Evolutionary conservation across 768 basidiomycete genomes (phyloP), one percentile per base, ranked within the genome.

Genomic region (Tubosaeta brunneosetosa): DNA sequence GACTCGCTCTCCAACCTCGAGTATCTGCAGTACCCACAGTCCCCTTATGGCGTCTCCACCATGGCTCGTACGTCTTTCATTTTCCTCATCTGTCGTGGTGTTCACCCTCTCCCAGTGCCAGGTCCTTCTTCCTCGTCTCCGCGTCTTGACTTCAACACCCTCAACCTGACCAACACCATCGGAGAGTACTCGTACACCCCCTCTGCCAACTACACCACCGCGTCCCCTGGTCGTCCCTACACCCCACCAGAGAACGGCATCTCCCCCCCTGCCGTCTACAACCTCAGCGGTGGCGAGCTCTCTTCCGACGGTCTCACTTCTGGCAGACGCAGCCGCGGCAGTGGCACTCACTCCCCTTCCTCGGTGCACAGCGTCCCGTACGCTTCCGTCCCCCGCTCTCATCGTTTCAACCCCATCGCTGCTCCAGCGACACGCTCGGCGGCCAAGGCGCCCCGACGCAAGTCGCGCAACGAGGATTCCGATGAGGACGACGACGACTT

Each of bases 401-500:
- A 85, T 62, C 86, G 88, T 59, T 90, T 81, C 77, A 88, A 88
- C 73, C 88, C 88, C 5, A 82, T 90, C 50, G 56, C 67, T 60
- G 72, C 78, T 51, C 74, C 80, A 14, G 72, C 82, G 42, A 69
- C 70, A 13, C 73, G 83, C 54, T 75, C 79, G 47, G 75, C 83
- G 51, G 73, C 84, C 34, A 80, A 77, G 70, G 75, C 73, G 50
- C 70, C 61, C 65, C 72, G 73, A 62, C 70, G 67, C 44, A 77
- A 76, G 61, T 65, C 72, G 34, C 74, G 74, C 62, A 81, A 85
- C 62, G 85, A 88, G 19, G 83, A 83, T 57, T 82, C 81, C 40
- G 85, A 88, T 62, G 86, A 88, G 44, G 79, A 80, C 14, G 84
- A 85, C 51, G 89, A 86, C 53, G 87, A 89, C 59, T 88, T 86